These are phyloP conservation scores for Pseudocercospora pini-densiflorae DNA, from an alignment of 2,329 filamentous ascomycete genomes.

Conservation along the genomic window DNA sequence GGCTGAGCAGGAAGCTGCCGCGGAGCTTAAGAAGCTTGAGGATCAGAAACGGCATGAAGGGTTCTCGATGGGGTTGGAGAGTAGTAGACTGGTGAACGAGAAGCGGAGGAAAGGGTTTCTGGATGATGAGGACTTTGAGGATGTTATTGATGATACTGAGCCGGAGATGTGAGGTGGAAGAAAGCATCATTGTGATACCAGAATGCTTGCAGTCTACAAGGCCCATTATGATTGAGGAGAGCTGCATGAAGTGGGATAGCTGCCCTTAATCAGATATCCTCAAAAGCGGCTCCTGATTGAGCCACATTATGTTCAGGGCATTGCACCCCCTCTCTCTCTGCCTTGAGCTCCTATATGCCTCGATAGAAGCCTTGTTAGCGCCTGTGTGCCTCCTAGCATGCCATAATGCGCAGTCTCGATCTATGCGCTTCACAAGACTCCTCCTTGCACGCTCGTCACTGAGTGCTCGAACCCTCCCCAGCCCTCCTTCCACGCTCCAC, in stretches of 20 bases:
- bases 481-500: no score
- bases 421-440: no score
- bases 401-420: no score
- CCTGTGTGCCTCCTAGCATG: no score
- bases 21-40: conserved; percentile 55
- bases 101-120: conserved; percentile 55
- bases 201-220: not conserved
- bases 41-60: conserved; percentile 58
- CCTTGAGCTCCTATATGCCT: no score
- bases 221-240: not conserved
- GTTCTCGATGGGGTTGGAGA: conserved; percentile 58
- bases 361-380: no score
- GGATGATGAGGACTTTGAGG: conserved; percentile 57
- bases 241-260: not conserved
- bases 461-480: no score
- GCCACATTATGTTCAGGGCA: no score
- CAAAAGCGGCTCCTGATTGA: no score
- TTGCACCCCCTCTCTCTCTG: no score
- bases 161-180: conserved; percentile 20
- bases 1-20: conserved; percentile 47
- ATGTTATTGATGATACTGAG: conserved; percentile 38
- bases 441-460: no score
- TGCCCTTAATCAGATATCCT: not conserved
- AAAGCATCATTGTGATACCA: not conserved
- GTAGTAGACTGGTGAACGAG: conserved; percentile 58